Conservation (phyloP, 352 stramenopile genomes). For the Sclerospora graminicola region DNA sequence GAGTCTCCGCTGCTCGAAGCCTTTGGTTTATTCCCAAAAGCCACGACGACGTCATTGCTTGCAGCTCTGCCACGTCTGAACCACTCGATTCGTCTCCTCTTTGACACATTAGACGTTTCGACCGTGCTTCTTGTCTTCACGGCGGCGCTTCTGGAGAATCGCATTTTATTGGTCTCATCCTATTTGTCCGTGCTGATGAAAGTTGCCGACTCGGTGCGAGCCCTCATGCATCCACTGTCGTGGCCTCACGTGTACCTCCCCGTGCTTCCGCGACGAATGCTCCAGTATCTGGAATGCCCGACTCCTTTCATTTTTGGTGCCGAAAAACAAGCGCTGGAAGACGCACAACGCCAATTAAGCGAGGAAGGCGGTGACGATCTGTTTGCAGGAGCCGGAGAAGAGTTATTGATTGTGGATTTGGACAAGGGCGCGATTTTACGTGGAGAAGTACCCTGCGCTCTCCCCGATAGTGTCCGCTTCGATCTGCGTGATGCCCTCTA, state of each 20-base stretch:
- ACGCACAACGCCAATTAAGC: constrained; percentile 33
- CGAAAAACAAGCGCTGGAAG: constrained; percentile 49
- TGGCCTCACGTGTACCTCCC: constrained; percentile 86
- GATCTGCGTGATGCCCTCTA: constrained; percentile 42
- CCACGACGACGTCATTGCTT: constrained; percentile 27
- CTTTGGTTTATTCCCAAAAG: constrained; percentile 17
- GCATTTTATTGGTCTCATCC: constrained; percentile 72
- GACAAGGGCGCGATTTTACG: constrained; percentile 50
- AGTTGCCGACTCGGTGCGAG: constrained; percentile 59
- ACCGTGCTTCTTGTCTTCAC: constrained; percentile 73
- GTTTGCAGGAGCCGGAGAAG: constrained; percentile 39
- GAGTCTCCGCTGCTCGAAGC: constrained; percentile 26
- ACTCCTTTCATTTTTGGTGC: constrained; percentile 83
- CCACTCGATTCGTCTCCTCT: constrained; percentile 66
- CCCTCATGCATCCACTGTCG: constrained; percentile 77
- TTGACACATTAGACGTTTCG: constrained; percentile 69
- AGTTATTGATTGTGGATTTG: constrained; percentile 65
- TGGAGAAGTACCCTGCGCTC: constrained; percentile 37
- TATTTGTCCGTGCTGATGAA: constrained; percentile 79
- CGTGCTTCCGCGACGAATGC: constrained; percentile 63
- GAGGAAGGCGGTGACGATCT: constrained; percentile 33
- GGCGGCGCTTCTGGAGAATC: constrained; percentile 65
- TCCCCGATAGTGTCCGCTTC: constrained; percentile 38
- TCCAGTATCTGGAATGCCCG: constrained; percentile 79
- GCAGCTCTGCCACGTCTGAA: constrained; percentile 48